Evolutionary conservation across 805 yeast species (phyloP), one percentile per base, ranked within the genome.

Genomic region (Yamadazyma laniorum): DNA sequence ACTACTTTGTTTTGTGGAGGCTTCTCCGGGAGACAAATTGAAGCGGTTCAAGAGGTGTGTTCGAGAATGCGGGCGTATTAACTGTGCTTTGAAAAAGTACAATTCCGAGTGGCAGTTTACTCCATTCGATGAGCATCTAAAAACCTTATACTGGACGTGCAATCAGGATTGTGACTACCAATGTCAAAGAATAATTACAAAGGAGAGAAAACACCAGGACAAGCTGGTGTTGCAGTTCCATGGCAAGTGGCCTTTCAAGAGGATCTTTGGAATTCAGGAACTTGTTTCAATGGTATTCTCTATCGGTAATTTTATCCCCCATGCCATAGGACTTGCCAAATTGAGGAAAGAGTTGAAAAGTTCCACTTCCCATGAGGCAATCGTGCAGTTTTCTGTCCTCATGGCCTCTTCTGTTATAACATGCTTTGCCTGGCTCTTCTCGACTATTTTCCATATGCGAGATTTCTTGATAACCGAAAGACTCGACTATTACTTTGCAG

Each of bases 231-330:
- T 73, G 28, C 99, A 93, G 58, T 93, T 87, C 63, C 96, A 93
- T 59, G 99, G 99, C 0, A 93, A 93, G 64, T 93, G 99, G 99
- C 98, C 98, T 2, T 93, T 93, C 53, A 45, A 68, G 13, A 71
- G 99, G 34, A 54, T 85, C 0, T 61, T 73, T n/a, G 95, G 95
- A 0, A 66, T 84, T 9, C 99, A 93, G 59, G 99, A 93, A 56
- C 64, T 88, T 0, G 85, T 82, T 17, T 82, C 95, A 11, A 80
- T 85, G 1, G 15, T 88, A 1, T 91, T 93, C 58, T 85, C 95
- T n/a, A n/a, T 65, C 11, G 72, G 70, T 5, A 68, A 68, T 47
- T 53, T 65, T 15, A 34, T 45, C 3, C 70, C 66, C 13, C 91
- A 87, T 54, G 76, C 60, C 51, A 47, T 60, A 35, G 80, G 78